Evolutionary conservation across 805 yeast species (phyloP).

Genomic region (Spathaspora gorwiae): DNA sequence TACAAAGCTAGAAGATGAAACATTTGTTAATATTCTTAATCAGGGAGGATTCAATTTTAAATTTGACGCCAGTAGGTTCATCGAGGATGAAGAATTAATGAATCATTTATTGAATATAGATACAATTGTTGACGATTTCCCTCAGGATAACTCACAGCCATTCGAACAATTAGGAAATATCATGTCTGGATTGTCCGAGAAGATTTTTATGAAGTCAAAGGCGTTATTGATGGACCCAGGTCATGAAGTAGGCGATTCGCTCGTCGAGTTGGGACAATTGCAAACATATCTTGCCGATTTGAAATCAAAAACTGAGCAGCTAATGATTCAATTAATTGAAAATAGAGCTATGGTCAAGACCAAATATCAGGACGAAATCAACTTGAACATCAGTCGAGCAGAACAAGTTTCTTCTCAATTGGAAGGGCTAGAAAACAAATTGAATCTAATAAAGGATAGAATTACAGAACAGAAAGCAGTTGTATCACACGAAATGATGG

Average conservation of each 20-base stretch:
- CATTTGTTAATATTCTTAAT: constrained; percentile 11
- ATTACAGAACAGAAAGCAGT: constrained; percentile 22
- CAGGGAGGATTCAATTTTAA: constrained; percentile 18
- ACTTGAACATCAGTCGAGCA: constrained; percentile 22
- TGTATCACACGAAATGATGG: constrained; percentile 21
- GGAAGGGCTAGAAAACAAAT: constrained; percentile 20
- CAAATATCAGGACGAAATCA: constrained; percentile 22
- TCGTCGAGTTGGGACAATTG: constrained; percentile 14
- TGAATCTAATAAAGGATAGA: constrained; percentile 17
- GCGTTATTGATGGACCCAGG: background rate
- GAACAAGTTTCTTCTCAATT: constrained; percentile 23
- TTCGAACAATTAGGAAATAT: constrained; percentile 5
- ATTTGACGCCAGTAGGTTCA: constrained; percentile 7
- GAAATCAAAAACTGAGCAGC: constrained; percentile 13
- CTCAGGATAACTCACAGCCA: background rate
- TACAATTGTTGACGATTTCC: constrained; percentile 13
- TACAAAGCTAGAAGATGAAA: constrained; percentile 2
- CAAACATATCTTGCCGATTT: constrained; percentile 14
- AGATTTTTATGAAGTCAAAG: constrained; percentile 1
- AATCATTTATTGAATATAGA: constrained; percentile 27
- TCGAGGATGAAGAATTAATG: constrained; percentile 23
- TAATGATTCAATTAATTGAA: constrained; percentile 15
- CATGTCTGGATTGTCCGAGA: constrained; percentile 4
- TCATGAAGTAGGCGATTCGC: constrained; percentile 2
- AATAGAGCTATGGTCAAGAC: constrained; percentile 14